These are phyloP conservation scores for Blastobotrys ciferrii DNA, from an alignment of 1,139 yeast genomes.

Conservation along the genomic window DNA sequence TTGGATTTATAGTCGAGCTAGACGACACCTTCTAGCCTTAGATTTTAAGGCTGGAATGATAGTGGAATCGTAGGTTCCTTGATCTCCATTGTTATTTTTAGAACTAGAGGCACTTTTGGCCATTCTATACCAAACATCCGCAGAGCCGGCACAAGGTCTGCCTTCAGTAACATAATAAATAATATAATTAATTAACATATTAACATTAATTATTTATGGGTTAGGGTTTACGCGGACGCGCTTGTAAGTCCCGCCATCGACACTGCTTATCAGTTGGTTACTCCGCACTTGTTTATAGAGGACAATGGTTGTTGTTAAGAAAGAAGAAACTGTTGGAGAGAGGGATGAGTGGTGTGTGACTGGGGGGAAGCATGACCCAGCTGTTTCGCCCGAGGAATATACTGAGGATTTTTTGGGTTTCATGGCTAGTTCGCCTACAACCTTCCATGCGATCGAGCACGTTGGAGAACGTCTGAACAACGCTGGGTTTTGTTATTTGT, in stretches of 20 bases:
- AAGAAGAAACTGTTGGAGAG: neutral
- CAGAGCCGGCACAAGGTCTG: too few species aligned
- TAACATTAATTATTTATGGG: too few species aligned
- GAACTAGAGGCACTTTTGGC: too few species aligned
- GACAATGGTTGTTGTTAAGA: constrained; percentile 5
- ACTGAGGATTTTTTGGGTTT: constrained; percentile 62
- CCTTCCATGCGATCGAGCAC: constrained; percentile 79
- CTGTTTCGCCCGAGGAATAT: constrained; percentile 4
- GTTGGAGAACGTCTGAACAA: constrained; percentile 40
- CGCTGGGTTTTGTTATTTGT: constrained; percentile 49
- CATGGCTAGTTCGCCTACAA: constrained; percentile 84
- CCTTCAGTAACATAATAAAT: too few species aligned
- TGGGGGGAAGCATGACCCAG: neutral
- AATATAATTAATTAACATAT: too few species aligned
- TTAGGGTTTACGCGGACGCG: neutral
- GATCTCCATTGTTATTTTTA: too few species aligned
- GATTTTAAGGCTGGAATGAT: too few species aligned
- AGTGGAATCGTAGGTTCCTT: too few species aligned
- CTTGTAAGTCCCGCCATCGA: neutral
- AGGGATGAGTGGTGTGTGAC: neutral
- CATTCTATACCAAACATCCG: too few species aligned
- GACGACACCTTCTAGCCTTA: too few species aligned
- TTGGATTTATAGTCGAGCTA: too few species aligned
- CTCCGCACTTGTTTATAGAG: constrained; percentile 1
- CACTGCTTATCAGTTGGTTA: neutral